Percentiles rank a stretch among this genome's conserved stretches.
phyloP scores from a whole-genome alignment of 1,284 basidiomycete species.

The Sporisorium sorghi region DNA sequence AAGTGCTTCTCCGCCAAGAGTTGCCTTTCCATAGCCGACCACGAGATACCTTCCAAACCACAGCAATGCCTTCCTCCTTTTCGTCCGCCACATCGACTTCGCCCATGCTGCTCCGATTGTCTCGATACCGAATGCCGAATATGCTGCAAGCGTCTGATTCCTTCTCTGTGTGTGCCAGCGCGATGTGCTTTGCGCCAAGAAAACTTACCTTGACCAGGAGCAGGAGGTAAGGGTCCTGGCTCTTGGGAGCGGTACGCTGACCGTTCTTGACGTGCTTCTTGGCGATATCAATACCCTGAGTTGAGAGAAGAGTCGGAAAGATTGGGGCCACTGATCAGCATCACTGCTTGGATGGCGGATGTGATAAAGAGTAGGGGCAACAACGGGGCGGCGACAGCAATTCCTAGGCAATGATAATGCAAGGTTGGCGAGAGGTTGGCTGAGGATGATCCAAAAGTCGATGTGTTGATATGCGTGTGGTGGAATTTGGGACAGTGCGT shows the following conservation, averaged over 20 bases:
- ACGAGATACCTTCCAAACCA: background rate
- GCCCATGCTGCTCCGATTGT: no score
- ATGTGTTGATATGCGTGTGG: background rate
- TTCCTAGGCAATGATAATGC: constrained; percentile 11
- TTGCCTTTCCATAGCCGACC: background rate
- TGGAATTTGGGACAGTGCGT: background rate
- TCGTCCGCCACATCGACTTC: background rate
- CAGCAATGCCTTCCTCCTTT: background rate
- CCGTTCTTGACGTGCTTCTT: constrained; percentile 99
- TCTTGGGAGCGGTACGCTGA: constrained; percentile 91
- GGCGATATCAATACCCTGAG: constrained; percentile 95
- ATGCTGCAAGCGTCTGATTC: background rate
- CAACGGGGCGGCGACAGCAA: constrained; percentile 7
- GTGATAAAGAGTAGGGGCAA: background rate
- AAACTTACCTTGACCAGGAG: constrained; percentile 94
- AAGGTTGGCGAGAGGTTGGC: background rate
- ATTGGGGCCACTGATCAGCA: constrained; percentile 32
- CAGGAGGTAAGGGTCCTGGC: constrained; percentile 98
- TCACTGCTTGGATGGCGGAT: constrained; percentile 8
- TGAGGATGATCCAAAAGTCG: background rate
- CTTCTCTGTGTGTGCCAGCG: background rate
- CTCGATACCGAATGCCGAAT: no score
- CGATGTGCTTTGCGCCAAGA: background rate
- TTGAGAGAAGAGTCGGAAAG: constrained; percentile 6
- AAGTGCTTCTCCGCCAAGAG: background rate